A percentile compares a stretch with the other conserved stretches of the same genome.
These are phyloP conservation scores for Rhizopogon sp. DNA, from an alignment of 768 basidiomycete genomes.

Conservation along the genomic window DNA sequence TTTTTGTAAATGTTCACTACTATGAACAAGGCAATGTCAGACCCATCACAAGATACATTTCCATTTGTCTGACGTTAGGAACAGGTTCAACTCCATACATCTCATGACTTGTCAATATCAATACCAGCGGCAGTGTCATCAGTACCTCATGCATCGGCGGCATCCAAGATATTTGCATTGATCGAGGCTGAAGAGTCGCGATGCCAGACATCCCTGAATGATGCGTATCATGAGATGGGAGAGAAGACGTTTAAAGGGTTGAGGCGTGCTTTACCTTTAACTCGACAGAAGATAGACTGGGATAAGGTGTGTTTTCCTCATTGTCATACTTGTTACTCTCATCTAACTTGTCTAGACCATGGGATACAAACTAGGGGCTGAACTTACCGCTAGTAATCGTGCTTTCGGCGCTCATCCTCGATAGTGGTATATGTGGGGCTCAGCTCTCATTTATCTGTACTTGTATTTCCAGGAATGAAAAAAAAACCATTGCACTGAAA, in stretches of 20 bases:
- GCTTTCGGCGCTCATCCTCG: constrained; percentile 29
- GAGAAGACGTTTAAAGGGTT: constrained; percentile 93
- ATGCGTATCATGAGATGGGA: constrained; percentile 83
- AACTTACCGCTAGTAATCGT: constrained; percentile 64
- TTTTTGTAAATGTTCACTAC: constrained; percentile 88
- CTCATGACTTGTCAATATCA: constrained; percentile 58
- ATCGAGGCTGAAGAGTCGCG: constrained; percentile 75
- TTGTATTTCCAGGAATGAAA: neutral
- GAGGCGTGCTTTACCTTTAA: constrained; percentile 85
- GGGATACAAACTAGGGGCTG: constrained; percentile 72
- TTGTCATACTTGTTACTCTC: neutral
- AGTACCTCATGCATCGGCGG: constrained; percentile 43
- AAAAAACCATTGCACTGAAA: neutral
- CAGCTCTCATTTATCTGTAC: neutral
- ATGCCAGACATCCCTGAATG: constrained; percentile 76
- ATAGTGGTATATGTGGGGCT: neutral
- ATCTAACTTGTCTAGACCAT: constrained; percentile 32
- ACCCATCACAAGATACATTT: neutral
- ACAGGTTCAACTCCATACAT: constrained; percentile 88
- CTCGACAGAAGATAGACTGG: constrained; percentile 94
- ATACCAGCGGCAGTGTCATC: constrained; percentile 56
- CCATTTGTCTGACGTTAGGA: neutral
- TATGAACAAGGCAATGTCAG: constrained; percentile 95
- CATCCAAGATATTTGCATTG: constrained; percentile 74
- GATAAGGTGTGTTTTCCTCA: constrained; percentile 57